Evolutionary conservation across 1,284 basidiomycete species (phyloP).

Genomic region (Irpex sp.): DNA sequence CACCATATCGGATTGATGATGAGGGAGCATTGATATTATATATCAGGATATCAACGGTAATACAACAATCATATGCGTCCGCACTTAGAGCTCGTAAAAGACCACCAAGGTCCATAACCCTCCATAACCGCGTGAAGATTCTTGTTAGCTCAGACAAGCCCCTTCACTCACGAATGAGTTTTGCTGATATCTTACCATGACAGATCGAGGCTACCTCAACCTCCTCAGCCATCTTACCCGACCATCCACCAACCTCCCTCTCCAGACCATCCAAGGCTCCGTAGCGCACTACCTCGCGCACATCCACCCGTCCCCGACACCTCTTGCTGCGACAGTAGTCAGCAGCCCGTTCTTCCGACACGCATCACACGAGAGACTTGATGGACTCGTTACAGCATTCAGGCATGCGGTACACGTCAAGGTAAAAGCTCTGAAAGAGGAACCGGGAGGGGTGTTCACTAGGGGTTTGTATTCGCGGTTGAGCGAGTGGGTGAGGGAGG

Average conservation of each 20-base stretch:
- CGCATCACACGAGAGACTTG: constrained; percentile 38
- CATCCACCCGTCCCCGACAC: constrained; percentile 52
- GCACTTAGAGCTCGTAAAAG: too few relatives aligned
- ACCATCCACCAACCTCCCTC: constrained; percentile 41
- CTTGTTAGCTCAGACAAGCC: too few relatives aligned
- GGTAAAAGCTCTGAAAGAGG: constrained; percentile 35
- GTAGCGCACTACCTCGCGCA: constrained; percentile 62
- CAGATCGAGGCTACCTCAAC: constrained; percentile 44
- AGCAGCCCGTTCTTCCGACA: constrained; percentile 57
- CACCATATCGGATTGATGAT: constrained; percentile 6
- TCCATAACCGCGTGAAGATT: too few relatives aligned
- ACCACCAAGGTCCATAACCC: too few relatives aligned
- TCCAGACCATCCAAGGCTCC: constrained; percentile 53
- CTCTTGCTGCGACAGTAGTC: constrained; percentile 62
- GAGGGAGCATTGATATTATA: neutral
- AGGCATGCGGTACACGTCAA: constrained; percentile 62
- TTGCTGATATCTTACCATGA: constrained; percentile 7
- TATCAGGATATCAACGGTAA: neutral
- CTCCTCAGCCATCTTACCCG: constrained; percentile 58
- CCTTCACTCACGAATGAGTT: neutral
- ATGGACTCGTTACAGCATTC: constrained; percentile 54
- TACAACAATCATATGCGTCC: too few relatives aligned
- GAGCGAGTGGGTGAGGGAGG: constrained; percentile 50
- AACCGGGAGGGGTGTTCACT: constrained; percentile 39
- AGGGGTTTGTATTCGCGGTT: constrained; percentile 37